Base-by-base conservation (phyloP, 2,329 filamentous ascomycete genomes). In the Ramularia endophylla region DNA sequence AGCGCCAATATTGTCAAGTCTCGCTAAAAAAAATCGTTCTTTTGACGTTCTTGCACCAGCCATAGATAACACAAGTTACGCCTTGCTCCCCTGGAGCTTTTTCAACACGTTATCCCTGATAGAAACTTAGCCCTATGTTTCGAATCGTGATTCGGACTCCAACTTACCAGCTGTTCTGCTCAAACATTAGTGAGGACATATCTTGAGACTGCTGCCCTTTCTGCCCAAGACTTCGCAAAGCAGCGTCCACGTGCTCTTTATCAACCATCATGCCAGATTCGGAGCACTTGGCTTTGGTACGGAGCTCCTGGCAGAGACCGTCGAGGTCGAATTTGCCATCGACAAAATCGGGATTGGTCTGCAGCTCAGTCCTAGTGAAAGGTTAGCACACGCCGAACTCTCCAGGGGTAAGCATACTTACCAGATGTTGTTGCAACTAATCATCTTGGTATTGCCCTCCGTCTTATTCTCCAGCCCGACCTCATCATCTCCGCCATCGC, bases 231-330 rank as follows among this genome's bases (percentile, higher is more conserved):
- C 68, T 68, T 56, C 68, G 65, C 39, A 73, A 62, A 4, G 70
- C 69, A 28, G 65, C 78, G 59, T 95, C 85, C 55, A 97, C 94
- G 57, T 97, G 89, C 40, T 80, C 79, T 67, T 94, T 82, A 48
- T 88, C 83, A 17, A 98, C 85, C 13, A 95, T 87, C 9, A 94
- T 87, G 12, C 92, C 90, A 13, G 76, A 83, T 53, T 94, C 86
- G 0, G 88, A 94, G 65, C 92, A 98, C 61, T 90, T 92, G 43
- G 92, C 92, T 70, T 98, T 98, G 63, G 89, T 86, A 51, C 90
- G 86, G 11, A 98, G 78, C 61, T 98, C 89, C 4, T 84, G 85
- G 68, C 92, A 98, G 17, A 98, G 76, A 25, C 83, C 81, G 60
- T 98, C 92, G 36, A 98, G 83, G 53, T 98, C 92, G 51, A 97